Evolutionary conservation across 441 rosid genomes (phyloP).

Genomic region (Erodium trifolium): DNA sequence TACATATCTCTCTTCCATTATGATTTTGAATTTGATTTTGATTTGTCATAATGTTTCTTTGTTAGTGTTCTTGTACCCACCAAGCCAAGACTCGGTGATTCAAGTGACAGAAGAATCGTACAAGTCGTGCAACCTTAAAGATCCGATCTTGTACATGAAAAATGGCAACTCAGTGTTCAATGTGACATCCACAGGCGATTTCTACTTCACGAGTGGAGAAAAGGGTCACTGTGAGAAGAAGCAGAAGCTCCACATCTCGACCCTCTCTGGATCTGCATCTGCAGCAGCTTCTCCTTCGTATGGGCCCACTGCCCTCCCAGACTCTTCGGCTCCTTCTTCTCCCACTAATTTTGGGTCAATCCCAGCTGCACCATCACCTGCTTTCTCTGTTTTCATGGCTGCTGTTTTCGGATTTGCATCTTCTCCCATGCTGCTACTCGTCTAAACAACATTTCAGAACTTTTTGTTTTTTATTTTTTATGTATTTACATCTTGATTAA

Average conservation of each 20-base stretch:
- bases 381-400: not conserved
- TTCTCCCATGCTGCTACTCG: too few species aligned
- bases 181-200: conserved; percentile 49
- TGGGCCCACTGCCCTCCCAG: conserved; percentile 3
- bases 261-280: conserved; percentile 32
- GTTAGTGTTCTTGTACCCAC: conserved; percentile 88
- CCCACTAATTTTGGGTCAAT: not conserved
- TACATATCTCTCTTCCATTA: too few species aligned
- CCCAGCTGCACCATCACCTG: not conserved
- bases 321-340: conserved; percentile 4
- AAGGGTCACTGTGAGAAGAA: conserved; percentile 71
- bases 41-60: too few species aligned
- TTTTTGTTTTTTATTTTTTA: too few species aligned
- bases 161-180: conserved; percentile 91
- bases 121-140: conserved; percentile 64
- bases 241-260: conserved; percentile 66
- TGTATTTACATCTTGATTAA: too few species aligned
- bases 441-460: too few species aligned
- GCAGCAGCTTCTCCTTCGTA: not conserved
- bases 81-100: conserved; percentile 89
- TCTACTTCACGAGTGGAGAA: conserved; percentile 73
- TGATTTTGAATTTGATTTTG: too few species aligned
- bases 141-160: conserved; percentile 78
- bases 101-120: conserved; percentile 58
- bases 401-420: not conserved